A percentile compares a stretch with the other conserved stretches of the same genome.
Evolutionary conservation across 495 filamentous ascomycete genomes (phyloP).

Genomic region (Xylaria intraflava): DNA sequence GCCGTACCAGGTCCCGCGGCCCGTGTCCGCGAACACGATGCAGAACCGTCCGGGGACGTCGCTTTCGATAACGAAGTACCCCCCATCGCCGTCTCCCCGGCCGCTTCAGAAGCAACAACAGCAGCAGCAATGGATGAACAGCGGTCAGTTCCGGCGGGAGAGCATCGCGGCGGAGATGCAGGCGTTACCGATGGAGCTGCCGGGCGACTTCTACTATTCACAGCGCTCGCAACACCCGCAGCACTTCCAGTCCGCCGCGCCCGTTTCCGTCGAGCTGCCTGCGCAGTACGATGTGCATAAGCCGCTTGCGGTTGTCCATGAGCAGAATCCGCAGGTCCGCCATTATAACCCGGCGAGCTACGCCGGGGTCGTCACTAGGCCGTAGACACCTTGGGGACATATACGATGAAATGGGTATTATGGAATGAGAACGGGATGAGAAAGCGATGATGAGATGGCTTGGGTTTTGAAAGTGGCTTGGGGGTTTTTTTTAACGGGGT

Average conservation of each 20-base stretch:
- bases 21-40: constrained; percentile 24
- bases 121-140: constrained; percentile 11
- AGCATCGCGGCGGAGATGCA: constrained; percentile 9
- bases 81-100: too few species aligned
- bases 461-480: too few species aligned
- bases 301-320: not conserved
- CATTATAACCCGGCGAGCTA: not conserved
- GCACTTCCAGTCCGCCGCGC: not conserved
- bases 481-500: too few species aligned
- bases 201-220: constrained; percentile 39
- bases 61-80: constrained; percentile 17
- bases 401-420: not conserved
- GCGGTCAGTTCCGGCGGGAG: not conserved
- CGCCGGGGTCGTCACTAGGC: not conserved
- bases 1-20: constrained; percentile 38
- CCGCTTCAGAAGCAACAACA: constrained; percentile 13
- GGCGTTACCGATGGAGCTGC: constrained; percentile 36
- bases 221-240: constrained; percentile 19
- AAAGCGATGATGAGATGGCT: too few species aligned
- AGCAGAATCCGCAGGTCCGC: not conserved
- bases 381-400: too few species aligned
- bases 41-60: constrained; percentile 22
- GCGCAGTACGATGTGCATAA: not conserved
- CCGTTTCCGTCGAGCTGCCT: not conserved
- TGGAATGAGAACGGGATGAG: too few species aligned